Evolutionary conservation across 805 yeast species (phyloP), one percentile per base, ranked within the genome.

Genomic region (Yamadazyma tumulicola): DNA sequence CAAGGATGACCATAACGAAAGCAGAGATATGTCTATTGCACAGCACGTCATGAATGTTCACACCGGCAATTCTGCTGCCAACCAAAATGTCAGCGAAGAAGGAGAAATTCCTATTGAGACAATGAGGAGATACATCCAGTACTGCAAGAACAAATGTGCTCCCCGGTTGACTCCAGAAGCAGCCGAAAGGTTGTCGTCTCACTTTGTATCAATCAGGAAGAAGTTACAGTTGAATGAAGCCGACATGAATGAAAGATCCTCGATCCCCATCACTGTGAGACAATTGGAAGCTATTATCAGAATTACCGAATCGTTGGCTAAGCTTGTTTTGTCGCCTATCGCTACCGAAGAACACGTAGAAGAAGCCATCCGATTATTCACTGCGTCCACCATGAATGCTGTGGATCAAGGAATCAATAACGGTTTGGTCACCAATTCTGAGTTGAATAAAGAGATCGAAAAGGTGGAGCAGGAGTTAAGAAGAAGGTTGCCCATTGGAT

Each of bases 331-430:
- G 37, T 72, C 82, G 10, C 91, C 97, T 1, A 72, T 87, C 12
- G 97, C 96, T 3, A 74, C 78, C 6, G 93, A 79, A 49, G 81
- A 77, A 44, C 97, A 93, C 54, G 98, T 93, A 19, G 91, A 86
- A 49, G 98, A 93, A 56, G 97, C 97, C 0, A 85, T 93, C 42
- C 68, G 99, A 51, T 67, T 93, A 42, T 93, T 93, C 61, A 85
- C 85, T 41, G 97, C 98, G 0, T 93, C 98, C 1, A 93, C 99
- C 0, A 88, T 93, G 94, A 89, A 89, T 54, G 98, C 98, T 1
- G 91, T 86, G 8, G 76, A 73, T 30, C 81, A 79, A 53, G 81
- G 80, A 24, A 74, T 75, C 28, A 74, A 61, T 12, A 58, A 59
- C 20, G 65, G 63, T 10, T 40, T 57, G 34, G 48, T 72, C 26